Evolutionary conservation across 176 grass and related monocot species (phyloP), one percentile per base, ranked within the genome.

Genomic region (Musa troglodytarum): DNA sequence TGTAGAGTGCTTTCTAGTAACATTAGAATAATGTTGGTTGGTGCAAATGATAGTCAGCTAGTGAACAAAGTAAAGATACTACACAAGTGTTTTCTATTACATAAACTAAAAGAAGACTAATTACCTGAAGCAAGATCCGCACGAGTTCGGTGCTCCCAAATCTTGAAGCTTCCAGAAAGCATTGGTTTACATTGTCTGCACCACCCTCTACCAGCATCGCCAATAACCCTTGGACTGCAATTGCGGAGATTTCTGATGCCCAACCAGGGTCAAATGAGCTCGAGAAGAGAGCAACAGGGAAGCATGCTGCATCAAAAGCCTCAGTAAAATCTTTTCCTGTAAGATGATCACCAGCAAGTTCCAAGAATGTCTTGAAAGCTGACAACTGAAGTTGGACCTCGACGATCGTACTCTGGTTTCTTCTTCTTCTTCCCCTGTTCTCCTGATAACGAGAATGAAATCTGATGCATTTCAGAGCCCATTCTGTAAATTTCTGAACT

Each of bases 221-320:
- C 58, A 99, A 74, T 24, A 99, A 79, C 4, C 90, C 90, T 66
- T 94, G 88, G 78, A 99, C 78, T 69, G 83, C 88, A 65, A 66
- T 53, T 78, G 86, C 88, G 1, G 86, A 87, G 63, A 87, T 85
- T 26, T 88, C 90, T 59, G 86, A 90, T 68, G 84, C 86, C 95
- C 95, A 99, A 68, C 86, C 90, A 80, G 82, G 77, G 55, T 94
- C 90, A 70, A 91, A 88, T 9, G 86, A 88, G 66, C 83, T 99
- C 67, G 88, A 91, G 75, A 99, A 99, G 50, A 92, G 84, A 72
- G 95, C 94, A 59, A 99, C 86, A 69, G 95, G 95, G 34, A 99
- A 99, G 70, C 95, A 99, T 50, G 95, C 95, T n/a, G 95, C 95
- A 83, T 99, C 95, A 81, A 99, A 99, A 12, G 95, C 95, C 69